Evolutionary conservation across 1,139 yeast genomes (phyloP), one percentile per base, ranked within the genome.

Genomic region (Kodamaea suecica): DNA sequence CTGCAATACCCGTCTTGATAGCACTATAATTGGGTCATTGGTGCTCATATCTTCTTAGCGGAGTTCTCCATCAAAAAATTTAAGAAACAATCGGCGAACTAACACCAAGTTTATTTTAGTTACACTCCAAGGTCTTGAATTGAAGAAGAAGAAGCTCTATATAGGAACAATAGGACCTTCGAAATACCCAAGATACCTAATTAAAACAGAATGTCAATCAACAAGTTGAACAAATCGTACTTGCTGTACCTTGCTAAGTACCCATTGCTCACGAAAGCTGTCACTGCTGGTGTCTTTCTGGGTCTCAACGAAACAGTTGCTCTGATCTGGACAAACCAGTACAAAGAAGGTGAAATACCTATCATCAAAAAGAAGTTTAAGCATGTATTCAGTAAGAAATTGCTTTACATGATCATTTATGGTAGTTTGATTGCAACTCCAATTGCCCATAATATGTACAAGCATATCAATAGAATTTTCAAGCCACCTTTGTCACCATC

Each of bases 391-490:
- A 66, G 72, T 36, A 52, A 60, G 12, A 76, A 79, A 47, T 73
- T 80, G 35, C 63, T 77, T 20, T 69, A 75, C 41, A 81, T 87
- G 86, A 79, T 84, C 5, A 50, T 84, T 5, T 87, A 82, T 55
- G 95, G 95, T 0, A 70, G 79, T 31, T 57, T 74, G 14, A 69
- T 87, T 17, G 73, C 79, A 19, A 84, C 95, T 0, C 95, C 96
- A 4, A 62, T 84, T 29, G 70, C 85, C 16, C 95, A 87, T 56
- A 76, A 65, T 42, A 66, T 74, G 45, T 79, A 78, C 47, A 64
- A 58, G 7, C 44, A 67, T 8, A 59, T 78, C 35, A 76, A 76
- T 45, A 57, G 53, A 38, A 44, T 73, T 9, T 70, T 68, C 46
- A 60, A 50, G 39, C 67, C 70, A 2, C 73, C 72, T 2, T 55